phyloP scores from a whole-genome alignment of 805 yeast genomes.

The Candida takata region DNA sequence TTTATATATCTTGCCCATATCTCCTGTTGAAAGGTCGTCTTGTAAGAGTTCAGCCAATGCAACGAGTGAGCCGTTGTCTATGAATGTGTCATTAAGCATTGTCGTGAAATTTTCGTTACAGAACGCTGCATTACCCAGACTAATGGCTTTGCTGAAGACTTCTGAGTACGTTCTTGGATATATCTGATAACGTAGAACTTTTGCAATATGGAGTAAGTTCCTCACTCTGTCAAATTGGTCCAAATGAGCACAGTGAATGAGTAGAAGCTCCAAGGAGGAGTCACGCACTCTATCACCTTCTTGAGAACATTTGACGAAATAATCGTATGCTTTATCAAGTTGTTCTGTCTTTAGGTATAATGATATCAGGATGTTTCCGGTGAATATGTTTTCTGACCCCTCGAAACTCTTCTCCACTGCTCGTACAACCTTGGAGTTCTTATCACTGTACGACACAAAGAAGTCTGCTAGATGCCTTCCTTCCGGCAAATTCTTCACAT shows the following conservation, averaged over 20 bases:
- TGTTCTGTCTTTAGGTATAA: conserved; percentile 6
- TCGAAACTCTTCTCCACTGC: conserved; percentile 1
- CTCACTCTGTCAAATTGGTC: conserved; percentile 8
- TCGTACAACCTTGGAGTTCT: background rate
- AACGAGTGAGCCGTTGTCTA: conserved; percentile 14
- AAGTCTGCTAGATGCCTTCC: background rate
- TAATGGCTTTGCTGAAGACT: conserved; percentile 10
- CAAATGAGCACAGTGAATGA: conserved; percentile 7
- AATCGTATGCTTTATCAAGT: conserved; percentile 6
- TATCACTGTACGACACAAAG: background rate
- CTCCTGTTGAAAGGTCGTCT: conserved; percentile 3
- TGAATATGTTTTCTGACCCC: conserved; percentile 1
- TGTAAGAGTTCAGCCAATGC: conserved; percentile 9
- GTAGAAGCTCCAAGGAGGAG: conserved; percentile 10
- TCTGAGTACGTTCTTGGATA: conserved; percentile 12
- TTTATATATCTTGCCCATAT: conserved; percentile 9
- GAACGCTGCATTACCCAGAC: conserved; percentile 2
- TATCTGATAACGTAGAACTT: conserved; percentile 3
- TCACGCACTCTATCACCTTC: background rate
- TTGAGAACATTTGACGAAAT: background rate
- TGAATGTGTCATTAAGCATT: conserved; percentile 6
- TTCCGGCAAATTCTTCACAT: background rate
- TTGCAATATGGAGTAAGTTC: conserved; percentile 3
- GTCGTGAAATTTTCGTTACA: conserved; percentile 4
- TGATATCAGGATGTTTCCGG: conserved; percentile 4